Base-by-base conservation (phyloP, 352 stramenopile genomes). In the Pseudoperonospora humuli region DNA sequence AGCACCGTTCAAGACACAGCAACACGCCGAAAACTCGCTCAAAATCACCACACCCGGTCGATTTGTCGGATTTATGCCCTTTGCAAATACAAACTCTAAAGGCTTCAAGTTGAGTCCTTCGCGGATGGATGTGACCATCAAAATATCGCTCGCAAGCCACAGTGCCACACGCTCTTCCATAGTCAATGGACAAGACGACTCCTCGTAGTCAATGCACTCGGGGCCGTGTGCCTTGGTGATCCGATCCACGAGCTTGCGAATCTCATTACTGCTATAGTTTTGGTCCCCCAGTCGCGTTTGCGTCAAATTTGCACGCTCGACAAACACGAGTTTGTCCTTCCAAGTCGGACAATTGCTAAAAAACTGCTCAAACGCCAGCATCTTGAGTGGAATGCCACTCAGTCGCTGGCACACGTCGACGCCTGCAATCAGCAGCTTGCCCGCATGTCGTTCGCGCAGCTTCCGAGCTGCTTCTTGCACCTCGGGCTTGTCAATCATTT, bases 41-140 rank as follows among this genome's bases (percentile, higher is more conserved):
- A 96, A 45, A 36, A 99, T 94, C 0, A 98, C 92, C 7, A 98
- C 95, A 17, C 96, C 96, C 6, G 95, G 79, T 5, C 64, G 63
- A 54, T 62, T 63, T 39, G 69, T 64, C 52, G 78, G 47, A 14
- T 39, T 57, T 31, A 75, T 60, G 42, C 70, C 67, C 45, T 93
- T 89, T 14, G 79, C 70, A 60, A 87, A 96, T 26, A 96, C 88
- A 56, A 93, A 97, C 67, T 99, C 96, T 31, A 99, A 70, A 3
- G 96, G 96, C 52, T 95, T 90, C 25, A 98, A 68, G 70, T 98
- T 99, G 13, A 99, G 62, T n/a, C 96, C 96, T 68, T 99, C 96
- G 14, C 96, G 84, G 34, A 99, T 92, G 0, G 92, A 93, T 10
- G 92, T 98, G 21, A 95, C 75, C 67, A 98, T 93, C 29, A 98